Conservation (phyloP, 2,329 filamentous ascomycete genomes). For the Didymosphaeria variabile region DNA sequence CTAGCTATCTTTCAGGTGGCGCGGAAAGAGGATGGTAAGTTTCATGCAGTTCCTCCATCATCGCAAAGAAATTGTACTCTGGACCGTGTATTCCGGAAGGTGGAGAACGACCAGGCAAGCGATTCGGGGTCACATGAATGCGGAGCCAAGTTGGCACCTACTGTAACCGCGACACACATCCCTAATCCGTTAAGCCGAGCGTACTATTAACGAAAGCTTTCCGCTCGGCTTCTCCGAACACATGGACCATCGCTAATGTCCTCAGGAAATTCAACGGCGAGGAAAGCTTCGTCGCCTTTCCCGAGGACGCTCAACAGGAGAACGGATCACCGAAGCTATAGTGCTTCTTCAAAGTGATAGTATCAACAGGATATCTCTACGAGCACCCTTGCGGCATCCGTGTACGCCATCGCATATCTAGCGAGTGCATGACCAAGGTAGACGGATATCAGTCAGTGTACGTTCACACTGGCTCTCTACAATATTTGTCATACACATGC, state of each 20-base stretch:
- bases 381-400: not conserved
- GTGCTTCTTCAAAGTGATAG: not conserved
- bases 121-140: not conserved
- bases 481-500: not conserved
- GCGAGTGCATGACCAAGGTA: not conserved
- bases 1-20: conserved; percentile 79
- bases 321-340: conserved; percentile 37
- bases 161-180: not conserved
- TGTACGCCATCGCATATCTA: not conserved
- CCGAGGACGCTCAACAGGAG: conserved; percentile 27
- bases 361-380: not conserved
- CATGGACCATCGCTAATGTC: not conserved
- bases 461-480: not conserved
- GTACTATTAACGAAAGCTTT: not conserved
- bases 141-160: not conserved
- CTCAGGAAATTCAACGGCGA: conserved; percentile 49
- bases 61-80: not conserved
- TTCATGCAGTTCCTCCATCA: not conserved
- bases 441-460: not conserved
- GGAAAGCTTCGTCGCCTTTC: conserved; percentile 46
- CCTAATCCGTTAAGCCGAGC: not conserved
- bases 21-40: conserved; percentile 87
- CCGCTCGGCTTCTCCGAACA: not conserved
- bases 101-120: not conserved
- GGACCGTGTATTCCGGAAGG: not conserved